phyloP scores from a whole-genome alignment of 2,329 filamentous ascomycete genomes.

The Leptodontidium sp. region DNA sequence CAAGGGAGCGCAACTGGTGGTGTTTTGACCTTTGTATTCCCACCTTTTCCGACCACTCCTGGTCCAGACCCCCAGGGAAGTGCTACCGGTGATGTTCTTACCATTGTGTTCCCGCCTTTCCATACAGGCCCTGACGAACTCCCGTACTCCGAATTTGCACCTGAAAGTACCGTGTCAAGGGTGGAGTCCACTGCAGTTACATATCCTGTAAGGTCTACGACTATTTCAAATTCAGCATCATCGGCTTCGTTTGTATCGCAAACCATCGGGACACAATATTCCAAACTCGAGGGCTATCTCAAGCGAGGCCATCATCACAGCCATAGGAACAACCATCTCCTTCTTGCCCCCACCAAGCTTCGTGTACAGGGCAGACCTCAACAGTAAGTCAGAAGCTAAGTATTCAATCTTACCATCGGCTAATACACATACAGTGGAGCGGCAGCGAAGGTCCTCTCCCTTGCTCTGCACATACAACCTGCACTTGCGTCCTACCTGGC shows the following conservation, averaged over 20 bases:
- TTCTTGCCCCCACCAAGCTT: not conserved
- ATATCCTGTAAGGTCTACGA: not conserved
- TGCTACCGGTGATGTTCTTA: not conserved
- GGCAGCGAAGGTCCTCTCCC: constrained; percentile 6
- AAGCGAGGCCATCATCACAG: not conserved
- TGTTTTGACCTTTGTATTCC: not conserved
- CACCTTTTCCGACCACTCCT: not conserved
- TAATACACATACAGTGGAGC: constrained; percentile 3
- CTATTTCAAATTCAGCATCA: not conserved
- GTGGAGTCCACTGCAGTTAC: not conserved
- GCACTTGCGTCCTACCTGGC: not conserved
- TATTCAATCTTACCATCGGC: not conserved
- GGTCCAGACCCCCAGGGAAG: not conserved
- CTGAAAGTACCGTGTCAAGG: not conserved
- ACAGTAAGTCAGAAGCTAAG: not conserved
- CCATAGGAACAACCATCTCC: not conserved
- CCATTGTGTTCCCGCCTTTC: not conserved
- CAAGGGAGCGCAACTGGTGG: not conserved
- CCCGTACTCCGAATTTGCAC: not conserved
- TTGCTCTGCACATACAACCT: constrained; percentile 4
- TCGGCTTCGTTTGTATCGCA: not conserved
- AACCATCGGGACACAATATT: not conserved
- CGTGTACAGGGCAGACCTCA: constrained; percentile 9
- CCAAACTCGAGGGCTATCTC: not conserved
- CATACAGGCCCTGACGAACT: not conserved